Percentiles rank a stretch among this genome's conserved stretches.
These are phyloP conservation scores for Debaryomycetaceae sp. DNA, from an alignment of 1,139 yeast species.

Conservation along the genomic window DNA sequence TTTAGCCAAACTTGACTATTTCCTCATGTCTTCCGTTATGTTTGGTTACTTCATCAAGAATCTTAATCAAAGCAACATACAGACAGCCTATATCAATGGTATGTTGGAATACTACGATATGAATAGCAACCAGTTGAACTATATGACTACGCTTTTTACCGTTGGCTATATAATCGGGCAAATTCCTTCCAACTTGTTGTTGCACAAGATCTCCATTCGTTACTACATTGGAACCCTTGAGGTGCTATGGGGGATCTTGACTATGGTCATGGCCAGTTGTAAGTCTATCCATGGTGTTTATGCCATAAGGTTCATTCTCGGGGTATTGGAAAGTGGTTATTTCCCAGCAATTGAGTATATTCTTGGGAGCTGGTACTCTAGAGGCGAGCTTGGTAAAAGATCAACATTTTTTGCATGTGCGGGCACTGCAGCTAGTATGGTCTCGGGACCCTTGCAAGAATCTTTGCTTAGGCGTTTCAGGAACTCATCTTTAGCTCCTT, in stretches of 20 bases:
- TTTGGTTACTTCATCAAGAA: conserved; percentile 33
- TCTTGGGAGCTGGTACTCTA: conserved; percentile 38
- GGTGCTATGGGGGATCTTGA: conserved; percentile 52
- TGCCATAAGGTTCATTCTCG: conserved; percentile 55
- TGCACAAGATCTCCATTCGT: conserved; percentile 50
- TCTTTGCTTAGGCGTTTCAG: conserved; percentile 29
- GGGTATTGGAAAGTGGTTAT: conserved; percentile 54
- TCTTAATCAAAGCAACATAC: conserved; percentile 42
- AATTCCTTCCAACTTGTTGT: conserved; percentile 50
- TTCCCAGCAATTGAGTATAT: conserved; percentile 54
- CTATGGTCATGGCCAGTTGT: conserved; percentile 47
- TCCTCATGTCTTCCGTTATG: conserved; percentile 39
- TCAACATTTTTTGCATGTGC: conserved; percentile 44
- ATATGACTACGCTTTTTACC: conserved; percentile 51
- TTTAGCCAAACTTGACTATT: conserved; percentile 39
- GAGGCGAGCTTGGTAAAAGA: conserved; percentile 31
- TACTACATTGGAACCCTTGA: conserved; percentile 52
- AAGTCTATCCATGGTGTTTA: conserved; percentile 39
- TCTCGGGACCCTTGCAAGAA: conserved; percentile 37
- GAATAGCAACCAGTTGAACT: conserved; percentile 49
- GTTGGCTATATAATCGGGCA: conserved; percentile 58
- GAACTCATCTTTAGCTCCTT: conserved; percentile 25
- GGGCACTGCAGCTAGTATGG: conserved; percentile 24
- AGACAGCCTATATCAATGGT: conserved; percentile 57
- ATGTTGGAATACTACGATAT: conserved; percentile 53